A percentile compares a stretch with the other conserved stretches of the same genome.
phyloP scores from a whole-genome alignment of 1,139 yeast species.

The Suhomyces choctaworum region DNA sequence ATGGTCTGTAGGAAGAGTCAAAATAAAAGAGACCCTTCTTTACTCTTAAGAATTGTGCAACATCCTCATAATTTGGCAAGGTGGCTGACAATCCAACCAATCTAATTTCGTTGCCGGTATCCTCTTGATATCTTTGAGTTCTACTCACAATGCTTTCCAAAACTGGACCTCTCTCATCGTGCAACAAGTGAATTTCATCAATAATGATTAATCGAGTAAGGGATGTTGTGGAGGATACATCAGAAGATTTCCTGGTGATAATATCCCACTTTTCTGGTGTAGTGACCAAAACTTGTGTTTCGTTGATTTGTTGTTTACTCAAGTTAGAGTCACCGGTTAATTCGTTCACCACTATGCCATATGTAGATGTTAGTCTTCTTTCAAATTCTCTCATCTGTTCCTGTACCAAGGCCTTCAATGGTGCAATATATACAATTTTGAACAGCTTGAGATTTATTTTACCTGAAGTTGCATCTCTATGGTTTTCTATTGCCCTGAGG shows the following conservation, averaged over 20 bases:
- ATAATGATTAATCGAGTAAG: constrained; percentile 75
- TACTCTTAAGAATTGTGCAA: constrained; percentile 78
- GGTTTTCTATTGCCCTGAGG: constrained; percentile 59
- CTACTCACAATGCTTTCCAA: constrained; percentile 85
- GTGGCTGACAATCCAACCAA: constrained; percentile 93
- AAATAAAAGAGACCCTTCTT: constrained; percentile 68
- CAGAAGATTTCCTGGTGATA: constrained; percentile 77
- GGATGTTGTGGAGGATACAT: constrained; percentile 55
- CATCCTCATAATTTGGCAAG: constrained; percentile 86
- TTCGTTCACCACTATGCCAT: constrained; percentile 77
- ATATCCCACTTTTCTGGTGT: constrained; percentile 99
- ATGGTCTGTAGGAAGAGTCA: constrained; percentile 83
- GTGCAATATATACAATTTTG: constrained; percentile 89
- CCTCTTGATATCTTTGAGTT: constrained; percentile 51
- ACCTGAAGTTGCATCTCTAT: constrained; percentile 48
- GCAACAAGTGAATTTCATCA: constrained; percentile 91
- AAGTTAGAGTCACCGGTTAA: constrained; percentile 88
- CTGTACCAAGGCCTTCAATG: constrained; percentile 90
- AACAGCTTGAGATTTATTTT: constrained; percentile 54
- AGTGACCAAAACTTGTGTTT: constrained; percentile 83
- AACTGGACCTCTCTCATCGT: constrained; percentile 95
- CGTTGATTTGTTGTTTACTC: constrained; percentile 72
- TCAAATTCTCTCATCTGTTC: constrained; percentile 90
- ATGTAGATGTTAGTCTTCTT: constrained; percentile 59
- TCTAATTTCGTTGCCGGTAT: constrained; percentile 52